phyloP scores from a whole-genome alignment of 176 grass and related monocot species.

The Rhynchospora tenuis region DNA sequence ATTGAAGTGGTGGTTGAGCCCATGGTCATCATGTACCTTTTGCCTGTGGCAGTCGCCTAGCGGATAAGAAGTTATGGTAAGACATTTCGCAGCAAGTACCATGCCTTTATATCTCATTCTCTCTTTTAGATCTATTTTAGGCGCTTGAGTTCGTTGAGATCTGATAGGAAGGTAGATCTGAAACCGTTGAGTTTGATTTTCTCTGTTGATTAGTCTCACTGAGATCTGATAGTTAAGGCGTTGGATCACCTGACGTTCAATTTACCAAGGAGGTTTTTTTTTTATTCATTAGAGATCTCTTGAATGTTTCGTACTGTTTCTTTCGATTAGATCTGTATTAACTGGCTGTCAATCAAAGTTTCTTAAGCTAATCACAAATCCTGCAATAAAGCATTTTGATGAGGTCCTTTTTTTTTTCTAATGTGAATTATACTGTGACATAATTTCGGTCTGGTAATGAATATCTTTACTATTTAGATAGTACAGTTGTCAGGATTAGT shows the following conservation, averaged over 20 bases:
- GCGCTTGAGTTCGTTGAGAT: neutral
- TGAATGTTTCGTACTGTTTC: neutral
- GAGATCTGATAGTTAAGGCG: neutral
- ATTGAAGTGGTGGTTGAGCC: too few relatives aligned
- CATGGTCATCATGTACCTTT: too few relatives aligned
- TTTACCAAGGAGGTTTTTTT: neutral
- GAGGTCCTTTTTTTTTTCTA: neutral
- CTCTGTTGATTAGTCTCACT: neutral
- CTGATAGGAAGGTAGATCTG: conserved; percentile 18
- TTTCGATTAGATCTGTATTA: conserved; percentile 9
- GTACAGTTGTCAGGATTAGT: neutral
- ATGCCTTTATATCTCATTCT: neutral
- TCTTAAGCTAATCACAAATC: neutral
- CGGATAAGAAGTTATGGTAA: too few relatives aligned
- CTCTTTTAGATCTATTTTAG: neutral
- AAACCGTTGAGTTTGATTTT: neutral
- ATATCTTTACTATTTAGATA: neutral
- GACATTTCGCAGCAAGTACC: conserved; percentile 74
- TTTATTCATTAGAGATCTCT: neutral
- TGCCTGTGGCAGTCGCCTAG: too few relatives aligned
- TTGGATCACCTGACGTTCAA: neutral
- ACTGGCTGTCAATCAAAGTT: neutral
- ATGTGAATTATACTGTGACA: neutral
- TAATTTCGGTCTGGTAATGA: neutral
- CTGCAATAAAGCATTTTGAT: neutral